These are phyloP conservation scores for Antitrichia curtipendula DNA, from an alignment of 225 moss, liverwort and hornwort species.

Conservation along the genomic window DNA sequence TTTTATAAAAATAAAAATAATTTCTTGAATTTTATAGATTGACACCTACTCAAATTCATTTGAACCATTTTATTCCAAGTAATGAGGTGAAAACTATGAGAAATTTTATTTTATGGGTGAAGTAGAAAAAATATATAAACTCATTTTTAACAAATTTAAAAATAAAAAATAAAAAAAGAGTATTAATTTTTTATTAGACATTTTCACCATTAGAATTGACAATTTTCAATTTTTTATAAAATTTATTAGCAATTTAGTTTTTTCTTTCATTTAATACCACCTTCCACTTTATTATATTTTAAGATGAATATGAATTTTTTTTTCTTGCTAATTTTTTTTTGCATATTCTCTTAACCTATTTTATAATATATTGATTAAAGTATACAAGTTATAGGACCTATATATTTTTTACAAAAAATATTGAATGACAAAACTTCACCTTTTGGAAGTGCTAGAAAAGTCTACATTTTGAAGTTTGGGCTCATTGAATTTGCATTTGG, in stretches of 20 bases:
- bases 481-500: too few relatives aligned
- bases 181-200: neutral
- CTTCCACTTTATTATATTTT: too few relatives aligned
- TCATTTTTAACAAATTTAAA: neutral
- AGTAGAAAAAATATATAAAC: neutral
- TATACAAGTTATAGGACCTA: too few relatives aligned
- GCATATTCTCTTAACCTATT: too few relatives aligned
- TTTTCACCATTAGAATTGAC: neutral
- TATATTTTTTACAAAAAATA: too few relatives aligned
- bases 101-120: neutral
- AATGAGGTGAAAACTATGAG: neutral
- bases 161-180: neutral
- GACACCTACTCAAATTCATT: neutral
- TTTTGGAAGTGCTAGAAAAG: too few relatives aligned
- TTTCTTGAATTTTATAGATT: neutral
- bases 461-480: too few relatives aligned
- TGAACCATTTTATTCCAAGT: neutral
- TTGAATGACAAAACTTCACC: too few relatives aligned
- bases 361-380: too few relatives aligned
- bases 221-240: neutral
- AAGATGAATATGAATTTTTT: too few relatives aligned
- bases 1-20: too few relatives aligned
- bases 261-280: neutral
- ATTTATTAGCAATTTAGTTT: neutral
- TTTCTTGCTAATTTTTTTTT: too few relatives aligned